Conservation (phyloP, 176 grass and related monocot genomes). For the Sorghum bicolor region DNA sequence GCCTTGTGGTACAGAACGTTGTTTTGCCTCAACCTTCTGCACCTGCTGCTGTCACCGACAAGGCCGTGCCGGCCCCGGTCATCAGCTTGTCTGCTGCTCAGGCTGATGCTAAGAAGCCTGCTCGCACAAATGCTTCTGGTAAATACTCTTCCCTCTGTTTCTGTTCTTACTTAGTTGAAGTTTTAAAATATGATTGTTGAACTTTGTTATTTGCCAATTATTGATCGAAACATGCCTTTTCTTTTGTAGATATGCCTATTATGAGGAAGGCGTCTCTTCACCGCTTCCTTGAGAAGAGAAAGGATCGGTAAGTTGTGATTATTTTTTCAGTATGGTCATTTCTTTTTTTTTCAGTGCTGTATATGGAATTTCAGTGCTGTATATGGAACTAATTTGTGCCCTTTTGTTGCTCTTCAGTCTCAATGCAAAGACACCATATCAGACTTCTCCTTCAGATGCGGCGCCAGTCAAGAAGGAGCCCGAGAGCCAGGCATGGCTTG, state of each 20-base stretch:
- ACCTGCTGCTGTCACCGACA: neutral
- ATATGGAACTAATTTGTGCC: constrained; percentile 11
- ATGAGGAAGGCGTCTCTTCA: constrained; percentile 89
- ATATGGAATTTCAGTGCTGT: neutral
- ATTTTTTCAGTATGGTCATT: neutral
- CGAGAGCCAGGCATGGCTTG: constrained; percentile 80
- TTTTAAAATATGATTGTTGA: neutral
- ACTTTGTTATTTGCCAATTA: neutral
- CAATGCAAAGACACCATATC: constrained; percentile 69
- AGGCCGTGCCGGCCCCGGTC: constrained; percentile 12
- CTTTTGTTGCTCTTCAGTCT: constrained; percentile 50
- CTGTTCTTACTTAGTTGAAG: neutral
- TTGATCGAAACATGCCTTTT: constrained; percentile 1
- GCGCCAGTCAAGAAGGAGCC: constrained; percentile 47
- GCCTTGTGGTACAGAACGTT: constrained; percentile 23
- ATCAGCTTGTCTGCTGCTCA: constrained; percentile 14
- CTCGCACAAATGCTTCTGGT: constrained; percentile 67
- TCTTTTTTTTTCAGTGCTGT: neutral
- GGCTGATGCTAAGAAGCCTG: constrained; percentile 43
- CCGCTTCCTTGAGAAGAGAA: constrained; percentile 98
- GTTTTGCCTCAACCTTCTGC: constrained; percentile 18
- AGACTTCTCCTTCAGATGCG: constrained; percentile 40
- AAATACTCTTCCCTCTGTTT: constrained; percentile 12
- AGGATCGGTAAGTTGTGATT: constrained; percentile 66
- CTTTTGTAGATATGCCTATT: constrained; percentile 79